A percentile compares a stretch with the other conserved stretches of the same genome.
Evolutionary conservation across 805 yeast genomes (phyloP).

Genomic region (Starmerella gropengiesseri): DNA sequence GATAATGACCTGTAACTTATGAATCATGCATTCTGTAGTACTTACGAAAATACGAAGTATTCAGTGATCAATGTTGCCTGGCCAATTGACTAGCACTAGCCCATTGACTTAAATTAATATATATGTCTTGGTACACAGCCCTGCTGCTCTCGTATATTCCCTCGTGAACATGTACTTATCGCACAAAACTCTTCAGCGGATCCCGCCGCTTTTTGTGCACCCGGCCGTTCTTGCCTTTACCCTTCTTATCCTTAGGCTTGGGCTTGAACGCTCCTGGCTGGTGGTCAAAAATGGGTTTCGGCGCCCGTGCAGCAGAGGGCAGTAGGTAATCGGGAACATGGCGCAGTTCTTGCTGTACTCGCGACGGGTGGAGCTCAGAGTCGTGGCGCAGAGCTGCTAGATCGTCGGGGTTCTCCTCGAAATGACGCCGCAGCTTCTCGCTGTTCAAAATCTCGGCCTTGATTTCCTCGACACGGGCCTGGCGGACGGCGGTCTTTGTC

Average conservation of each 20-base stretch:
- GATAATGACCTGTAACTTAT: too few relatives aligned
- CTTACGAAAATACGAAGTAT: too few relatives aligned
- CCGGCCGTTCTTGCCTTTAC: conserved; percentile 2
- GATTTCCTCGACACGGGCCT: conserved; percentile 83
- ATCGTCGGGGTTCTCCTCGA: conserved; percentile 96
- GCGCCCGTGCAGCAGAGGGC: conserved; percentile 42
- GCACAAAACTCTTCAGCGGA: conserved; percentile 20
- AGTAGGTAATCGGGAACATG: conserved; percentile 85
- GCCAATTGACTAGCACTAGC: too few relatives aligned
- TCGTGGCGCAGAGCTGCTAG: conserved; percentile 82
- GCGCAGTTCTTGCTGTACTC: conserved; percentile 75
- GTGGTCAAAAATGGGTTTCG: conserved; percentile 21
- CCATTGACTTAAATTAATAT: too few relatives aligned
- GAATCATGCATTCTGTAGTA: too few relatives aligned
- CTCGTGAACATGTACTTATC: not conserved
- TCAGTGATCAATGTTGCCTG: too few relatives aligned
- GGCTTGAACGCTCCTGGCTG: conserved; percentile 11
- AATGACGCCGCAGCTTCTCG: conserved; percentile 83
- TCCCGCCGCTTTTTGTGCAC: conserved; percentile 18
- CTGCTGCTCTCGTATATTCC: not conserved
- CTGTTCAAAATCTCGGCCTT: conserved; percentile 77
- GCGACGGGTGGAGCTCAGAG: conserved; percentile 69
- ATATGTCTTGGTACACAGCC: too few relatives aligned
- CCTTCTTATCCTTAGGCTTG: conserved; percentile 7
- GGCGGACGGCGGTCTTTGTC: conserved; percentile 78